Evolutionary conservation across 1,284 basidiomycete species (phyloP), one percentile per base, ranked within the genome.

Genomic region (Neolentinus lepideus): DNA sequence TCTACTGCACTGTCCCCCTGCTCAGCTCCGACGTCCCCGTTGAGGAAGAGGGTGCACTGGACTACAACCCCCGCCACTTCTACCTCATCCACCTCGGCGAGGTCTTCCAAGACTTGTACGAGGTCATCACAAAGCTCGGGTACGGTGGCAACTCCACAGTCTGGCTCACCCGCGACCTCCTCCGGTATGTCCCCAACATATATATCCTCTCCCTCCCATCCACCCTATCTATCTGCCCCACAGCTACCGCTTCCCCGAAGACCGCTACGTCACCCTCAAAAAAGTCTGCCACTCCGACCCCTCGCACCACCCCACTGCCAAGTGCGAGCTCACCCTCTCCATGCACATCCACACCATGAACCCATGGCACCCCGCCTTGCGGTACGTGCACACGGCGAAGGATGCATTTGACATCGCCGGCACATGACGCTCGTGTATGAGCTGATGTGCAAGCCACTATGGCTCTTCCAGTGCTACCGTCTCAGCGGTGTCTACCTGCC

Each of bases 91-190:
- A n/a, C n/a, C n/a, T n/a, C n/a, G n/a, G n/a, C n/a, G n/a, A n/a
- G n/a, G n/a, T n/a, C n/a, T n/a, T n/a, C n/a, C n/a, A n/a, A n/a
- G n/a, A n/a, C n/a, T n/a, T n/a, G n/a, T n/a, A n/a, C n/a, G n/a
- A n/a, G n/a, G n/a, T n/a, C n/a, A n/a, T n/a, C n/a, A n/a, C n/a
- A n/a, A n/a, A n/a, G n/a, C n/a, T n/a, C n/a, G n/a, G n/a, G n/a
- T n/a, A n/a, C n/a, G n/a, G n/a, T n/a, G n/a, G n/a, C n/a, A n/a
- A n/a, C n/a, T n/a, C n/a, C n/a, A n/a, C n/a, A n/a, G n/a, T n/a
- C n/a, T n/a, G n/a, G 59, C 56, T 60, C 21, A 56, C 45, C n/a
- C 12, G 36, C 10, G 56, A 57, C 51, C 19, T 19, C 8, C 31
- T 16, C 10, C 8, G 16, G 54, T 35, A 16, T 35, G 33, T 35